phyloP scores from a whole-genome alignment of 805 yeast species.

The Ogataea chonburiensis region DNA sequence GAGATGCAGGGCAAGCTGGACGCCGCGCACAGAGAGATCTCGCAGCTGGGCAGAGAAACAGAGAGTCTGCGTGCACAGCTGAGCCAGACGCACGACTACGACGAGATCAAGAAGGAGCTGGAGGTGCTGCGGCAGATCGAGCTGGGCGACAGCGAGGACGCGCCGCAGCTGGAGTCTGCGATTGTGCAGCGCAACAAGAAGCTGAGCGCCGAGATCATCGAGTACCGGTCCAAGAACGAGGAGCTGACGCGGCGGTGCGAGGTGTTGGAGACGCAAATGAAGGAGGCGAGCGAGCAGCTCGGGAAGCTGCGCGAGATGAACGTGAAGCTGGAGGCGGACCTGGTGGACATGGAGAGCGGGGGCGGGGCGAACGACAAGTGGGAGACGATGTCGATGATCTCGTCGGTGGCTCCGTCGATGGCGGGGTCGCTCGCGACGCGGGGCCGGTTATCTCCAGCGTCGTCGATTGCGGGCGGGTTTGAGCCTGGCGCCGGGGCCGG shows the following conservation, averaged over 20 bases:
- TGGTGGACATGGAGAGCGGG: conserved; percentile 55
- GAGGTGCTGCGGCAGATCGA: conserved; percentile 70
- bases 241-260: conserved; percentile 42
- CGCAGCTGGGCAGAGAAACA: conserved; percentile 50
- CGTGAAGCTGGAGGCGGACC: conserved; percentile 68
- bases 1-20: conserved; percentile 35
- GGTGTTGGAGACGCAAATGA: conserved; percentile 40
- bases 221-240: conserved; percentile 58
- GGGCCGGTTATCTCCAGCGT: conserved; percentile 49
- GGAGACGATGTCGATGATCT: conserved; percentile 66
- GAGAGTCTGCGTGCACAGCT: conserved; percentile 49
- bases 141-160: conserved; percentile 50
- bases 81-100: conserved; percentile 63
- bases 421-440: conserved; percentile 9
- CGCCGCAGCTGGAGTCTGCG: conserved; percentile 37
- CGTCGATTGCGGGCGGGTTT: conserved; percentile 47
- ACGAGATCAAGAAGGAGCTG: conserved; percentile 75
- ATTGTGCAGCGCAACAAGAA: conserved; percentile 70
- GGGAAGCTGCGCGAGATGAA: conserved; percentile 46
- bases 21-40: conserved; percentile 43
- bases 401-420: conserved; percentile 45
- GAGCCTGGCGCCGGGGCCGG: conserved; percentile 13
- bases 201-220: conserved; percentile 67
- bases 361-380: conserved; percentile 43
- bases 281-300: conserved; percentile 38